phyloP scores from a whole-genome alignment of 1,139 yeast species.

The Williopsis jadinii region DNA sequence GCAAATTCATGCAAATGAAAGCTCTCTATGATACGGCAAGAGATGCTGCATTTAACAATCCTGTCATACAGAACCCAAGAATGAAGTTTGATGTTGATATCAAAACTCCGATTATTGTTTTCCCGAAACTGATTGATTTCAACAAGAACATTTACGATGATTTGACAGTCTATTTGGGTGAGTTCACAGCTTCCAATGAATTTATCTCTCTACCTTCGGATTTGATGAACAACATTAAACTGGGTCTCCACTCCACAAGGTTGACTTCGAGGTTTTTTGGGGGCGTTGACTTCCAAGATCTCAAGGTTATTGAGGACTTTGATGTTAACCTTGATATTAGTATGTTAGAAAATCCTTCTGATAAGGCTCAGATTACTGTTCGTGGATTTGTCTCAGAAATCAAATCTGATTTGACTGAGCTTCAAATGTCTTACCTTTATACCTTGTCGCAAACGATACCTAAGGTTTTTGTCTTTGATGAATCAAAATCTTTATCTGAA shows the following conservation, averaged over 20 bases:
- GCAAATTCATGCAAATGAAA: conserved; percentile 81
- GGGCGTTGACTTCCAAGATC: conserved; percentile 39
- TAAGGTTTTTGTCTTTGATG: conserved; percentile 42
- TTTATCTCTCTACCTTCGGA: conserved; percentile 33
- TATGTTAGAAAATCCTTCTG: conserved; percentile 39
- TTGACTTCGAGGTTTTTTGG: conserved; percentile 55
- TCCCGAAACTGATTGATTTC: conserved; percentile 55
- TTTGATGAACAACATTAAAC: conserved; percentile 43
- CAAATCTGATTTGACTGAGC: conserved; percentile 64
- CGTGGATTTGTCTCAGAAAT: conserved; percentile 62
- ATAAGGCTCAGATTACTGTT: conserved; percentile 47
- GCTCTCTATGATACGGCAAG: conserved; percentile 81
- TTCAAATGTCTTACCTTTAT: conserved; percentile 59
- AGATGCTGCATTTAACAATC: conserved; percentile 67
- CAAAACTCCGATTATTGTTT: conserved; percentile 76
- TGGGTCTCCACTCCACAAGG: conserved; percentile 70
- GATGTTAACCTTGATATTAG: conserved; percentile 61
- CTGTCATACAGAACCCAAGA: conserved; percentile 47
- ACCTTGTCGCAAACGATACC: conserved; percentile 52
- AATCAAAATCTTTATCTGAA: conserved; percentile 35
- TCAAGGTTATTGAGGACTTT: conserved; percentile 63
- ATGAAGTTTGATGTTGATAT: conserved; percentile 68
- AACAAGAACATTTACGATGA: conserved; percentile 43
- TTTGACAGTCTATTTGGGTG: conserved; percentile 75
- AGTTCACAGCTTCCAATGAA: conserved; percentile 61